These are phyloP conservation scores for Pezicula neosporulosa DNA, from an alignment of 2,329 filamentous ascomycete species.

Conservation along the genomic window DNA sequence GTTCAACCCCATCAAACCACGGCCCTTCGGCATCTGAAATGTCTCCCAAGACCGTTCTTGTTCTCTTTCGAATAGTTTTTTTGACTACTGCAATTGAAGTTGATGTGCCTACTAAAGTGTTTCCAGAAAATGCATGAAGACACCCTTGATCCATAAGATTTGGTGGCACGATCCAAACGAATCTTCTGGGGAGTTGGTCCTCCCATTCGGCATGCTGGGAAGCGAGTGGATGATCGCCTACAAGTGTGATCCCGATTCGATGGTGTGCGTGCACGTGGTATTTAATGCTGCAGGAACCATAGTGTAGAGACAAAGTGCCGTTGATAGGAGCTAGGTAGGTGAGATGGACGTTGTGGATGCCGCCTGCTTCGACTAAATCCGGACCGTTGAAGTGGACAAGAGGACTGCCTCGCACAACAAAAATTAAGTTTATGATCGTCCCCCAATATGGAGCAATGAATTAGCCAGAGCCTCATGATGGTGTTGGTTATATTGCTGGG, in stretches of 20 bases:
- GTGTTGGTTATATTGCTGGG: no score
- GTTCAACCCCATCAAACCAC: conserved; percentile 62
- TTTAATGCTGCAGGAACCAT: conserved; percentile 56
- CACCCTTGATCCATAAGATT: conserved; percentile 28
- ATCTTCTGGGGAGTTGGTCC: conserved; percentile 35
- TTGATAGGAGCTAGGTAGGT: no score
- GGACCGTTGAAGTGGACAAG: no score
- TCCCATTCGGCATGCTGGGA: conserved; percentile 41
- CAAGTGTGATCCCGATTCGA: conserved; percentile 7
- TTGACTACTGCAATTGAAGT: not conserved
- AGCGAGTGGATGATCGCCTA: conserved; percentile 39
- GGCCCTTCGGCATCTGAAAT: conserved; percentile 36
- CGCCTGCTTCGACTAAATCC: no score
- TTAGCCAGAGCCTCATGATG: no score
- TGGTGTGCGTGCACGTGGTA: conserved; percentile 23
- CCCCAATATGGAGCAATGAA: no score
- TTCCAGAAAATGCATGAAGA: conserved; percentile 22
- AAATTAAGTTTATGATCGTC: no score
- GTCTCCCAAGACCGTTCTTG: conserved; percentile 2
- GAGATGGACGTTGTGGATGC: no score
- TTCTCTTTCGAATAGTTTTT: not conserved
- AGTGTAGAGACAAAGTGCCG: no score
- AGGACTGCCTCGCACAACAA: no score
- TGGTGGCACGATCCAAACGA: conserved; percentile 32
- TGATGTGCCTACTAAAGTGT: conserved; percentile 26